Evolutionary conservation across 352 stramenopile species (phyloP).

Genomic region (Elongisporangium undulatum): DNA sequence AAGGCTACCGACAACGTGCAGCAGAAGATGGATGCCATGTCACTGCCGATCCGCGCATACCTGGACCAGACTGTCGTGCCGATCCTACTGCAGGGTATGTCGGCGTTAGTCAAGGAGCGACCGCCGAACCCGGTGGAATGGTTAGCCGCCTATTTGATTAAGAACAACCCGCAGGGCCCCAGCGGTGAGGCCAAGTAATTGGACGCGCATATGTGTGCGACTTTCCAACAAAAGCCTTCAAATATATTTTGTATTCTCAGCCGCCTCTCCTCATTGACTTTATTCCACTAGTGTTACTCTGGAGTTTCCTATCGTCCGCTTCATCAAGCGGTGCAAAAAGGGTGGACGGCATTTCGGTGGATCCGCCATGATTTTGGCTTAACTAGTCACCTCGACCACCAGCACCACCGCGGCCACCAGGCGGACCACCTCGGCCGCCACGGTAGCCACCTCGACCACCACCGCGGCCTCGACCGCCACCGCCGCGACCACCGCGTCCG

Average conservation of each 20-base stretch:
- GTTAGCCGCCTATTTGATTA: conserved; percentile 94
- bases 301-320: neutral
- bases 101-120: conserved; percentile 96
- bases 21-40: conserved; percentile 90
- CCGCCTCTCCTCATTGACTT: neutral
- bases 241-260: conserved; percentile 6
- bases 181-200: conserved; percentile 55
- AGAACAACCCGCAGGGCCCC: conserved; percentile 93
- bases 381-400: conserved; percentile 21
- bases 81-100: conserved; percentile 98
- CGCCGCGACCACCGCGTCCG: conserved; percentile 18
- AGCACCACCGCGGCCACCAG: conserved; percentile 20
- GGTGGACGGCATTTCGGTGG: neutral
- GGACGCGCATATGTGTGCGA: neutral
- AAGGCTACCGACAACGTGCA: conserved; percentile 67
- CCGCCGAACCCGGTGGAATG: conserved; percentile 96
- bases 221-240: neutral
- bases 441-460: conserved; percentile 19
- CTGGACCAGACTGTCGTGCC: conserved; percentile 98
- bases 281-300: neutral
- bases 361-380: conserved; percentile 14
- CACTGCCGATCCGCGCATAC: conserved; percentile 96
- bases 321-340: too few relatives aligned
- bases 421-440: conserved; percentile 12
- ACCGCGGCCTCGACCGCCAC: conserved; percentile 17